Evolutionary conservation across 306 rosid species (phyloP), one percentile per base, ranked within the genome.

Genomic region (Cucumis melo): DNA sequence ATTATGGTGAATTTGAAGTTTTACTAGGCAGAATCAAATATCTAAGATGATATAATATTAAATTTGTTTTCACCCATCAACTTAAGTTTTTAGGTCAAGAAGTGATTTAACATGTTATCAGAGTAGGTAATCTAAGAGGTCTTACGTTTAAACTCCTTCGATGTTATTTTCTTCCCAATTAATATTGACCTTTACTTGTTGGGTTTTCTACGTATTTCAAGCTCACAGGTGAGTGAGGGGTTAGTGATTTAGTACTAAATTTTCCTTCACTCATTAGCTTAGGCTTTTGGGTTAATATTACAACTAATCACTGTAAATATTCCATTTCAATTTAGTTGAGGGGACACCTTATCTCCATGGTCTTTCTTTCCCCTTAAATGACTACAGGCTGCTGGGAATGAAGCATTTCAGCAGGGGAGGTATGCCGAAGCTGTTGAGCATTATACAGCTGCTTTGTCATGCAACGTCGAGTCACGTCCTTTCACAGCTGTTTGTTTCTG

Each of bases 401-500:
- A 92, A 87, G 99, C 99, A 75, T 94, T 88, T 90, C 97, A 89
- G 84, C 88, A 84, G 21, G 96, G 99, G 78, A 85, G 89, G 80
- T 88, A 87, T 75, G 62, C 87, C 32, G 95, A 90, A 79, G 99
- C 99, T 64, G 90, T 94, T 81, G 97, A 94, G 71, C 89, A 83
- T 78, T 94, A 92, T 80, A 82, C 93, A 58, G 81, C 88, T 83
- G 95, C 96, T 83, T 85, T 94, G 85, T 89, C 90, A 34, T 94
- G 86, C 79, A 90, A 88, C 84, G 87, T 84, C 59, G 97, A 92
- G 87, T 92, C 99, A 38, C 91, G 89, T 53, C 92, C 95, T 66
- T 92, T 94, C 78, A 80, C 96, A 64, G 95, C 97, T 71, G 91
- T 94, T 80, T 92, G 97, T 82, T 92, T 90, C 61, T 94, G 96